Percentiles rank a stretch among this genome's conserved stretches.
Evolutionary conservation across 2,329 filamentous ascomycete species (phyloP).

Genomic region (Phialemoniopsis sp.): DNA sequence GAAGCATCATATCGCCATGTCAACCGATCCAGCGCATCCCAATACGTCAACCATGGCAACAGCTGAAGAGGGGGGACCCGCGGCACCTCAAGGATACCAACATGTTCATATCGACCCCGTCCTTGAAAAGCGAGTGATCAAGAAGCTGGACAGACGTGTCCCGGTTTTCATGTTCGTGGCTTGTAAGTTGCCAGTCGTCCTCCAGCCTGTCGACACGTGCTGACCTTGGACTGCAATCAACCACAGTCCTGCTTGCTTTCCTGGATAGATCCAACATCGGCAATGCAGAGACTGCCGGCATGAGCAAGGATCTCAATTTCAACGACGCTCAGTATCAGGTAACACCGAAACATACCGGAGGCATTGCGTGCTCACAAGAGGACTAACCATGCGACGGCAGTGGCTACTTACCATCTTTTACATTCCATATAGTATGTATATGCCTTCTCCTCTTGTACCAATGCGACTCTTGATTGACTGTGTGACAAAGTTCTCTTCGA

Average conservation of each 20-base stretch:
- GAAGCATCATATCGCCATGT: background rate
- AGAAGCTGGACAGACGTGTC: slow-evolving; percentile 25
- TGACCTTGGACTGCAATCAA: background rate
- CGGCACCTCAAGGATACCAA: slow-evolving; percentile 3
- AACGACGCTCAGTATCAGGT: slow-evolving; percentile 32
- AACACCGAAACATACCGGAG: slow-evolving; percentile 1
- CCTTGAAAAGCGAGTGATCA: slow-evolving; percentile 24
- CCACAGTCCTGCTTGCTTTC: slow-evolving; percentile 21
- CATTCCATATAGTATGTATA: slow-evolving; percentile 32
- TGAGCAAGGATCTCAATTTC: slow-evolving; percentile 28
- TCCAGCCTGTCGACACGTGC: background rate
- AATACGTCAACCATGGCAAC: background rate
- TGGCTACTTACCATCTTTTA: slow-evolving; percentile 41
- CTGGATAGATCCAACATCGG: slow-evolving; percentile 34
- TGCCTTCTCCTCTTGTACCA: background rate
- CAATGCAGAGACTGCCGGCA: slow-evolving; percentile 29
- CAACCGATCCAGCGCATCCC: background rate
- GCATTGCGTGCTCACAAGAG: background rate
- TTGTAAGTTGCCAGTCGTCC: slow-evolving; percentile 19
- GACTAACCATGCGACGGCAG: slow-evolving; percentile 9
- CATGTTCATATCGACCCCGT: slow-evolving; percentile 17
- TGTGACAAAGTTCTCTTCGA: slow-evolving; percentile 28
- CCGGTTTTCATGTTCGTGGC: slow-evolving; percentile 23
- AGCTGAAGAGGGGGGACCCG: background rate
- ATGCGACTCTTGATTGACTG: background rate